Conservation (phyloP, 192 early-diverging fungal species). For the Coemansia javaensis region DNA sequence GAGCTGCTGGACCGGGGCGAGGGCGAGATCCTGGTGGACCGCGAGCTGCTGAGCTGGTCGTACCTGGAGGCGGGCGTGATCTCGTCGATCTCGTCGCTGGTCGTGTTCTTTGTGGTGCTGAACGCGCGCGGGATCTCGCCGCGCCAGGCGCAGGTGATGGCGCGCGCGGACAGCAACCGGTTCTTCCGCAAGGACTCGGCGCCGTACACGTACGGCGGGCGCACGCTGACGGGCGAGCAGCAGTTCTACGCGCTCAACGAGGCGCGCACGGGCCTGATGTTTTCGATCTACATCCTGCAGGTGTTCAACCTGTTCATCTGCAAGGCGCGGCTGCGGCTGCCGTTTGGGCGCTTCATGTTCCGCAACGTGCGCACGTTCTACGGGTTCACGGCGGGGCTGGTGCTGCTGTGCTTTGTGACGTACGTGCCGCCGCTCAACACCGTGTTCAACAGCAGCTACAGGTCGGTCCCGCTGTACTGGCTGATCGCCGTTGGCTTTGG, state of each 20-base stretch:
- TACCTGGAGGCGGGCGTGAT: constrained; percentile 85
- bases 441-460: constrained; percentile 69
- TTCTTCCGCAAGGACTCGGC: constrained; percentile 53
- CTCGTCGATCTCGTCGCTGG: constrained; percentile 64
- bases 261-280: constrained; percentile 77
- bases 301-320: constrained; percentile 93
- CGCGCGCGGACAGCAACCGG: constrained; percentile 38
- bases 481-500: constrained; percentile 86
- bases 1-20: constrained; percentile 64
- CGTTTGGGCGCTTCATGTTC: constrained; percentile 79
- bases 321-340: constrained; percentile 73
- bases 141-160: constrained; percentile 54
- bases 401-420: constrained; percentile 69
- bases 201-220: constrained; percentile 37
- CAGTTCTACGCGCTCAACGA: constrained; percentile 69
- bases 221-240: constrained; percentile 45
- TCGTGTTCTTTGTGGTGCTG: constrained; percentile 77
- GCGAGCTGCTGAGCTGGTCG: constrained; percentile 71
- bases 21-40: constrained; percentile 85
- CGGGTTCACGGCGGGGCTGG: constrained; percentile 63
- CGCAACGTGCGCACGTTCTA: constrained; percentile 68
- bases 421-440: constrained; percentile 78
- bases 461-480: constrained; percentile 69
- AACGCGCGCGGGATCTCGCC: constrained; percentile 64
- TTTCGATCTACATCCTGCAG: constrained; percentile 65